Evolutionary conservation across 1,284 basidiomycete species (phyloP), one percentile per base, ranked within the genome.

Genomic region (Fomes fomentarius): DNA sequence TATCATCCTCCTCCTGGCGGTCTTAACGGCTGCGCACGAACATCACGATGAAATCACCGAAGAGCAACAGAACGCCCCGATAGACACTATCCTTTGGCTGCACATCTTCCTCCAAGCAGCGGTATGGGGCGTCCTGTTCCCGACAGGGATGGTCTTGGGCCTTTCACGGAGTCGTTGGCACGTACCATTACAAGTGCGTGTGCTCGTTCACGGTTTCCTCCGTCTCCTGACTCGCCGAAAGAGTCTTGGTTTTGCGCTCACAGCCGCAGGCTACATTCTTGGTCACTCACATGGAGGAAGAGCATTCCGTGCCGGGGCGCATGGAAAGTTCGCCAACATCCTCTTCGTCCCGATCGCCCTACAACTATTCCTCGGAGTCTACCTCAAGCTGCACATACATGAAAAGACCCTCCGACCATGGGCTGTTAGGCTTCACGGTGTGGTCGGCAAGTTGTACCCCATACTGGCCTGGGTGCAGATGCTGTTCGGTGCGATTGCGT

Each of bases 341-440:
- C 74, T 94, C 42, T 75, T 89, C 57, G 53, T 84, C 33, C 84
- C 90, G 2, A 83, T 94, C 39, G 64, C 80, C 15, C 66, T 77
- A 1, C 96, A 98, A 72, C 77, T 90, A 8, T 66, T 69, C 15
- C 76, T 93, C 47, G 96, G 96, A 6, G 80, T 95, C 54, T 98
- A 97, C 72, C 86, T 98, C 59, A 98, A 96, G 73, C 76, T 96
- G 4, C 96, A 98, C 71, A 86, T 98, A 19, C 81, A 95, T 58
- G 93, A 98, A 72, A 77, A 79, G 58, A 82, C 82, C 1, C 66
- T 95, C 10, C 81, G 95, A 22, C 90, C 91, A 0, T 89, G 81
- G 64, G 82, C 89, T 7, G 89, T 94, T 12, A 73, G 77, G 10
- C 70, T 79, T 1, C 96, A 98, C 65, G 89, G 93, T 1, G 63